Evolutionary conservation across 2,329 filamentous ascomycete genomes (phyloP).

Genomic region (Myriosclerotinia scirpicola): DNA sequence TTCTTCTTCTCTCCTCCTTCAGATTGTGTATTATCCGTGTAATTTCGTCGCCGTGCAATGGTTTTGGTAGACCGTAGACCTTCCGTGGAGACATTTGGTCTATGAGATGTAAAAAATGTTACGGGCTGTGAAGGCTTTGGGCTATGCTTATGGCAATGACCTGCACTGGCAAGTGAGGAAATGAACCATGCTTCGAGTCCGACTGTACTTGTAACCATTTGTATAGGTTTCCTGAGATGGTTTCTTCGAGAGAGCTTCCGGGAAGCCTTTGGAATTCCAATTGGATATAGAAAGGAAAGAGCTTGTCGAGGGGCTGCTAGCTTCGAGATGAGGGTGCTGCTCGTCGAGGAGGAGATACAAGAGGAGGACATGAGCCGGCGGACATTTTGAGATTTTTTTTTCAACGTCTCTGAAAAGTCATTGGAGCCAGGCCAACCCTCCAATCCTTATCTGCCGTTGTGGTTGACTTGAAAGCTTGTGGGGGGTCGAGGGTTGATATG

Average conservation of each 20-base stretch:
- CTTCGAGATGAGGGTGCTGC: slow-evolving; percentile 50
- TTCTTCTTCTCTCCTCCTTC: slow-evolving; percentile 14
- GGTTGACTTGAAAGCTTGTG: slow-evolving; percentile 19
- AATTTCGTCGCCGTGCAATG: slow-evolving; percentile 27
- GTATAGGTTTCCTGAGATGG: slow-evolving; percentile 5
- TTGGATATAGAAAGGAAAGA: slow-evolving; percentile 40
- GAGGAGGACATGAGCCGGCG: slow-evolving; percentile 63
- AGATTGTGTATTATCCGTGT: slow-evolving; percentile 22
- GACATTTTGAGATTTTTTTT: slow-evolving; percentile 53
- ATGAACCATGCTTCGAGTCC: slow-evolving; percentile 41
- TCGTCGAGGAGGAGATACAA: slow-evolving; percentile 51
- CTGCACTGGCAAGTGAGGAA: slow-evolving; percentile 37
- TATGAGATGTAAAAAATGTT: slow-evolving; percentile 31
- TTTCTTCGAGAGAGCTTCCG: slow-evolving; percentile 14
- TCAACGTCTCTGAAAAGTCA: slow-evolving; percentile 33
- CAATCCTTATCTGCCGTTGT: slow-evolving; percentile 17
- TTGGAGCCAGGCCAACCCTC: slow-evolving; percentile 27
- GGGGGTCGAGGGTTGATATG: slow-evolving; percentile 21
- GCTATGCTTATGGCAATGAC: slow-evolving; percentile 37
- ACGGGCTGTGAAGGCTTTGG: slow-evolving; percentile 25
- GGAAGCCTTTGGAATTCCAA: slow-evolving; percentile 25
- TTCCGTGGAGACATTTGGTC: slow-evolving; percentile 26
- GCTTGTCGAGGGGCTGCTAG: slow-evolving; percentile 43
- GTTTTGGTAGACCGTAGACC: slow-evolving; percentile 18
- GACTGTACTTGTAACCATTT: slow-evolving; percentile 26